These are phyloP conservation scores for Xylaria flabelliformis DNA, from an alignment of 495 filamentous ascomycete species.

Conservation along the genomic window DNA sequence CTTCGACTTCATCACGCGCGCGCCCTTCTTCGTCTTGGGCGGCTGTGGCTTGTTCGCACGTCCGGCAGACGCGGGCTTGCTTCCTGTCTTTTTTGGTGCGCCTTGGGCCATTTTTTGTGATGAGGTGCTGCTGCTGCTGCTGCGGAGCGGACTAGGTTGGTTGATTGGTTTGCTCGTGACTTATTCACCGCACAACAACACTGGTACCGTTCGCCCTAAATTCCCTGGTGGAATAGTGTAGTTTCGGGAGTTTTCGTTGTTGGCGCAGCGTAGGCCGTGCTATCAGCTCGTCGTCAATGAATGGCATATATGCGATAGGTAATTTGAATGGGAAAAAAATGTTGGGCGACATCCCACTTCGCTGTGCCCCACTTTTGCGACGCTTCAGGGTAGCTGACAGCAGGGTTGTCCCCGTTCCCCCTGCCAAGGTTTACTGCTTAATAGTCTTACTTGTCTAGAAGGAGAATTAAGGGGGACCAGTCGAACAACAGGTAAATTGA, in stretches of 20 bases:
- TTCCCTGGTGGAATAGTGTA: neutral
- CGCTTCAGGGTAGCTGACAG: neutral
- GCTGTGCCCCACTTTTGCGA: neutral
- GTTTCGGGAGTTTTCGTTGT: neutral
- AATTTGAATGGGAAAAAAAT: neutral
- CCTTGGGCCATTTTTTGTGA: constrained; percentile 55
- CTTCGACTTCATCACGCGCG: constrained; percentile 46
- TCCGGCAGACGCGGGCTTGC: constrained; percentile 31
- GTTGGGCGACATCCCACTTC: constrained; percentile 6
- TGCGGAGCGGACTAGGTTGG: no score
- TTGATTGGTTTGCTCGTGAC: neutral
- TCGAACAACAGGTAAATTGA: neutral
- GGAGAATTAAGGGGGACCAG: neutral
- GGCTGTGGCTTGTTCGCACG: constrained; percentile 44
- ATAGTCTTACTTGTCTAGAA: neutral
- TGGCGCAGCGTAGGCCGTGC: neutral
- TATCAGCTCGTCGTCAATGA: neutral
- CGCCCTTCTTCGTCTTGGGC: constrained; percentile 43
- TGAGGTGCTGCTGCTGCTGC: neutral
- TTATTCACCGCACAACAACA: neutral
- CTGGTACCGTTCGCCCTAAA: neutral
- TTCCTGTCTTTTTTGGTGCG: constrained; percentile 44
- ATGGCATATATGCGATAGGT: no score
- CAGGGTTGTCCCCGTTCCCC: neutral
- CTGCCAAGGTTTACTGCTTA: neutral